Conservation (phyloP, 345 rosid genomes). For the Aquilaria yunnanensis region DNA sequence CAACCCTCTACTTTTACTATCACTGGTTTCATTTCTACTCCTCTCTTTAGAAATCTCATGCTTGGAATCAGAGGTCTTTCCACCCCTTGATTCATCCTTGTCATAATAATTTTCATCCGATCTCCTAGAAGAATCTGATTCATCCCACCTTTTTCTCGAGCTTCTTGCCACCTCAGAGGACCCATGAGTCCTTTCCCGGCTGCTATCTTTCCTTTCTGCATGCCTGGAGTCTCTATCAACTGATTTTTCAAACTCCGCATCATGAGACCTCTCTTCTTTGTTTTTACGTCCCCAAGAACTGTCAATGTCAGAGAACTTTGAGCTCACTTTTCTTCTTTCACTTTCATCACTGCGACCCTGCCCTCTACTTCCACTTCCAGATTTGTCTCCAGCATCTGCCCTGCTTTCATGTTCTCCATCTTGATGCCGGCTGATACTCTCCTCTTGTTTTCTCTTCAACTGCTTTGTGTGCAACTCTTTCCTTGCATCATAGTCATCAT, state of each 20-base stretch:
- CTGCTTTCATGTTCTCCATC: conserved; percentile 74
- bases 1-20: conserved; percentile 39
- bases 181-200: conserved; percentile 67
- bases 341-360: conserved; percentile 41
- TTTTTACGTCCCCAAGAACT: conserved; percentile 48
- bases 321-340: conserved; percentile 49
- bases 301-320: conserved; percentile 55
- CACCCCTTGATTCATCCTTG: conserved; percentile 45
- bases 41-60: conserved; percentile 49
- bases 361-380: conserved; percentile 28
- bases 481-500: conserved; percentile 54
- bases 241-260: conserved; percentile 43
- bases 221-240: conserved; percentile 53
- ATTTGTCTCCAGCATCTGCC: conserved; percentile 60
- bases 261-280: conserved; percentile 63
- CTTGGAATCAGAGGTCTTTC: conserved; percentile 59
- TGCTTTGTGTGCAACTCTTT: conserved; percentile 45
- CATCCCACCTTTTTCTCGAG: conserved; percentile 92
- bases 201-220: conserved; percentile 64
- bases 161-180: conserved; percentile 50
- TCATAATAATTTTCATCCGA: conserved; percentile 46
- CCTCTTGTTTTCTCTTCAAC: conserved; percentile 80
- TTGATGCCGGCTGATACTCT: conserved; percentile 90
- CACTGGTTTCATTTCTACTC: conserved; percentile 49
- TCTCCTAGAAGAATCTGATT: conserved; percentile 39